These are phyloP conservation scores for Vitis rotundifolia DNA, from an alignment of 164 flowering plant genomes.

Conservation along the genomic window DNA sequence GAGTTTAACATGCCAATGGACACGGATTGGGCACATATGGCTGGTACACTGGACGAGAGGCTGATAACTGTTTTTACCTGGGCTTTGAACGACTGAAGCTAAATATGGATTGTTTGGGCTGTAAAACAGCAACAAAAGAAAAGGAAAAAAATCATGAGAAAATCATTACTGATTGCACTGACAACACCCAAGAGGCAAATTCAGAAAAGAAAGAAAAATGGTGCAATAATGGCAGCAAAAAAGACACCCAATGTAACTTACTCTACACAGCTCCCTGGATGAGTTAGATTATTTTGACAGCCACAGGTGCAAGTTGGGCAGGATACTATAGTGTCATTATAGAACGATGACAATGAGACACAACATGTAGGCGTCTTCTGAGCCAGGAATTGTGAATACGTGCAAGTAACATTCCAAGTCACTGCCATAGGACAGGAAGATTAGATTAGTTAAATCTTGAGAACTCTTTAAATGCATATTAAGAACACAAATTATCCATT, in stretches of 20 bases:
- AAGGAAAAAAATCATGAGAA: neutral
- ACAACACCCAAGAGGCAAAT: neutral
- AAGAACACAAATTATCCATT: neutral
- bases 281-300: slow-evolving; percentile 44
- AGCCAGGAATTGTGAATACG: slow-evolving; percentile 58
- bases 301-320: slow-evolving; percentile 64
- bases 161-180: neutral
- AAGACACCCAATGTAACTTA: slow-evolving; percentile 22
- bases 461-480: neutral
- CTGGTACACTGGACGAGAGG: slow-evolving; percentile 80
- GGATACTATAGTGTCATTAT: slow-evolving; percentile 45
- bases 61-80: slow-evolving; percentile 35
- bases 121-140: slow-evolving; percentile 11
- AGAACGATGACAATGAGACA: slow-evolving; percentile 61
- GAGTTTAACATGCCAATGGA: slow-evolving; percentile 90
- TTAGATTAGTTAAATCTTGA: neutral
- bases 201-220: neutral
- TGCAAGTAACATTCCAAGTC: slow-evolving; percentile 63
- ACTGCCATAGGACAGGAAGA: slow-evolving; percentile 30
- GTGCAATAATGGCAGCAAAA: too few relatives aligned
- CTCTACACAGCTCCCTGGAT: slow-evolving; percentile 47
- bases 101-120: slow-evolving; percentile 55
- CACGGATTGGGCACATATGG: slow-evolving; percentile 88
- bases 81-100: slow-evolving; percentile 43
- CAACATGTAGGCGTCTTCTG: slow-evolving; percentile 59